Conservation (phyloP, 1,284 basidiomycete genomes). For the Gymnopus androsaceus region DNA sequence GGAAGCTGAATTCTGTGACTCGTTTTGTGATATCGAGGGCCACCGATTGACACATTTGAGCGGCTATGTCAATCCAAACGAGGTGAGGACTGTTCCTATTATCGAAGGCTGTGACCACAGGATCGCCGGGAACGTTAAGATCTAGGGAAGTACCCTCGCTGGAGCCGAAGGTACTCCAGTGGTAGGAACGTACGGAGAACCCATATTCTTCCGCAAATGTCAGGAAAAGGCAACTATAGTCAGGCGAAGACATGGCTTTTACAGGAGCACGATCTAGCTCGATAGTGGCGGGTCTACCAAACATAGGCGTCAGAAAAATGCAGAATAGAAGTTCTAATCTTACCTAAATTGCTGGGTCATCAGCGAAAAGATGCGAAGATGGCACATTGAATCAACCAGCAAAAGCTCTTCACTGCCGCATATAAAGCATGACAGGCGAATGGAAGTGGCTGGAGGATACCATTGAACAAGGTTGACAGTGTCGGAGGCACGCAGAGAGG, state of each 20-base stretch:
- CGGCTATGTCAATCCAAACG: conserved; percentile 36
- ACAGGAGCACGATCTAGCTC: conserved; percentile 36
- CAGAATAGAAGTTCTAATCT: conserved; percentile 1
- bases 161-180: conserved; percentile 59
- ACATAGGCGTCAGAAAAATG: not conserved
- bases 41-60: conserved; percentile 38
- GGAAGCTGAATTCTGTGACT: conserved; percentile 56
- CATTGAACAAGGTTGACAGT: conserved; percentile 43
- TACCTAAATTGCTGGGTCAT: conserved; percentile 54
- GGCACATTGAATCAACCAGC: conserved; percentile 42
- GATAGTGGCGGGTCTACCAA: conserved; percentile 47
- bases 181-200: conserved; percentile 41
- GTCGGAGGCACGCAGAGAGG: conserved; percentile 37
- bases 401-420: conserved; percentile 50
- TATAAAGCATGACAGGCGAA: conserved; percentile 41
- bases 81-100: conserved; percentile 44
- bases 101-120: conserved; percentile 46
- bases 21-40: conserved; percentile 54
- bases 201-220: conserved; percentile 26
- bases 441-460: conserved; percentile 36
- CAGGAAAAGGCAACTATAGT: conserved; percentile 52
- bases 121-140: conserved; percentile 30
- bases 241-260: conserved; percentile 46
- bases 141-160: conserved; percentile 32
- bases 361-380: conserved; percentile 51